Conservation (phyloP, 805 yeast genomes). For the Candida vaughaniae region DNA sequence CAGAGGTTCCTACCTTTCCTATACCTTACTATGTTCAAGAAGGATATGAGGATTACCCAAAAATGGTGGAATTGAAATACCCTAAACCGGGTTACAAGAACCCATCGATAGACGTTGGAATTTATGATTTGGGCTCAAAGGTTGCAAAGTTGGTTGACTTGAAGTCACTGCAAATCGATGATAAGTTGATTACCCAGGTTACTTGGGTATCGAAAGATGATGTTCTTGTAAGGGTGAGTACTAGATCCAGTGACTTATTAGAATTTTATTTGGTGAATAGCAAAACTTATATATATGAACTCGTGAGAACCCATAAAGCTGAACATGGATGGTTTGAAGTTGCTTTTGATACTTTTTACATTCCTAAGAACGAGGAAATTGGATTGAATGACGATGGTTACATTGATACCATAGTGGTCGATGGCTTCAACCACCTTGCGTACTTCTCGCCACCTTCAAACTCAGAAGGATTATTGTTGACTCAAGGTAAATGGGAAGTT, state of each 20-base stretch:
- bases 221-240: slow-evolving; percentile 58
- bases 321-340: slow-evolving; percentile 63
- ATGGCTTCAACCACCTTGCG: slow-evolving; percentile 75
- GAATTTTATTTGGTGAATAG: slow-evolving; percentile 47
- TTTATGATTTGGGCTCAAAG: slow-evolving; percentile 35
- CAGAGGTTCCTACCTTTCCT: slow-evolving; percentile 51
- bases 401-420: slow-evolving; percentile 66
- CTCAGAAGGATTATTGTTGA: slow-evolving; percentile 46
- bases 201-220: slow-evolving; percentile 54
- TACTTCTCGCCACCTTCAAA: slow-evolving; percentile 70
- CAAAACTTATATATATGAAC: slow-evolving; percentile 20
- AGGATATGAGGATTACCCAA: slow-evolving; percentile 46
- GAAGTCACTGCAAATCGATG: slow-evolving; percentile 23
- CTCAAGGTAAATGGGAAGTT: slow-evolving; percentile 90
- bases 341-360: slow-evolving; percentile 28
- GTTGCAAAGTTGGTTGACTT: slow-evolving; percentile 15
- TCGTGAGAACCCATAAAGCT: slow-evolving; percentile 46
- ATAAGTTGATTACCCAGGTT: slow-evolving; percentile 57
- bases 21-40: slow-evolving; percentile 51
- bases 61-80: slow-evolving; percentile 48
- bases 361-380: slow-evolving; percentile 34
- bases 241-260: slow-evolving; percentile 57
- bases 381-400: slow-evolving; percentile 58
- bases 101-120: slow-evolving; percentile 51
- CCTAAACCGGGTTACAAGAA: slow-evolving; percentile 72